A percentile compares a stretch with the other conserved stretches of the same genome.
Conservation (phyloP, 2,329 filamentous ascomycete genomes). For the Fusarium pseudograminearum region DNA sequence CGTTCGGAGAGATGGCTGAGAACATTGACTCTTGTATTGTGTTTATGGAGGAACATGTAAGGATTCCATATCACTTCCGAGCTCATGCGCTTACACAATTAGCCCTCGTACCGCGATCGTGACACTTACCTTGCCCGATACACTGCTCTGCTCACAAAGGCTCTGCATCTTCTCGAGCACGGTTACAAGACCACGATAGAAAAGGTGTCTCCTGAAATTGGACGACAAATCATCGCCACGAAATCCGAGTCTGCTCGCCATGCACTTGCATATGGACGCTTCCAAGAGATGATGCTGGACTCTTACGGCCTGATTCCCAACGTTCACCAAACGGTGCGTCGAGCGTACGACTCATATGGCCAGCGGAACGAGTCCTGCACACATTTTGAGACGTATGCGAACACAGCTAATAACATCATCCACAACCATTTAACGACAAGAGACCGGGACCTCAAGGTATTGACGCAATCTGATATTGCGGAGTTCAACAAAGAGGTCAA, state of each 20-base stretch:
- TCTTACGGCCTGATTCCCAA: conserved; percentile 69
- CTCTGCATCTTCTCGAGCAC: conserved; percentile 71
- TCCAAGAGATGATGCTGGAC: conserved; percentile 68
- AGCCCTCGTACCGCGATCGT: conserved; percentile 88
- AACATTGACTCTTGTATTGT: conserved; percentile 91
- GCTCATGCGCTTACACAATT: conserved; percentile 10
- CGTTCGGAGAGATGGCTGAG: conserved; percentile 88
- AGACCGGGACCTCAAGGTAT: conserved; percentile 64
- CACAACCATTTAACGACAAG: conserved; percentile 65
- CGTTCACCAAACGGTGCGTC: conserved; percentile 63
- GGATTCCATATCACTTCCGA: conserved; percentile 45
- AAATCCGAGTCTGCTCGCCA: conserved; percentile 70
- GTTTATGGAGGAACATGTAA: conserved; percentile 89
- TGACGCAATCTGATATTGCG: conserved; percentile 66
- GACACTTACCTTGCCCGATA: conserved; percentile 90
- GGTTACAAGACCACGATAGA: conserved; percentile 66
- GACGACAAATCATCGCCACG: conserved; percentile 65
- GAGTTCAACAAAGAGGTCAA: conserved; percentile 66
- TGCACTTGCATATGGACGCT: conserved; percentile 70
- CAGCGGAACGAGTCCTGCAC: conserved; percentile 57
- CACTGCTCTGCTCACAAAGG: conserved; percentile 78
- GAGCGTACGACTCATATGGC: conserved; percentile 66
- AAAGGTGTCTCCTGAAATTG: conserved; percentile 66
- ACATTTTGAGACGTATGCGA: conserved; percentile 65
- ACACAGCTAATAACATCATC: conserved; percentile 67